Conservation (phyloP, 2,329 filamentous ascomycete genomes). For the Trichoderma gracile region DNA sequence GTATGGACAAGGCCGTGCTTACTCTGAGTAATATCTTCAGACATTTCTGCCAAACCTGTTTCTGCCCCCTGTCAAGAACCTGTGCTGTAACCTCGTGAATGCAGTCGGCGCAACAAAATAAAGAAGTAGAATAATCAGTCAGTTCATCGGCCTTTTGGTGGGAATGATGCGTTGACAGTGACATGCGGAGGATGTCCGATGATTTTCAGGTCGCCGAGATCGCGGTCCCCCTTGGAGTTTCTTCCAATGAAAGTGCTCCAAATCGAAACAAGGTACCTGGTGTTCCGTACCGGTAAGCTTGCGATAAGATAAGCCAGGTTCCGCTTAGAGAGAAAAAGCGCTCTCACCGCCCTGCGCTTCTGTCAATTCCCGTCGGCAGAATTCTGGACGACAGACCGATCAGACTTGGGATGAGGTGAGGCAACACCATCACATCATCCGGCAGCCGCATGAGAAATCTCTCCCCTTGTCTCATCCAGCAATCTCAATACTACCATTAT, state of each 20-base stretch:
- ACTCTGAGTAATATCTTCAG: slow-evolving; percentile 26
- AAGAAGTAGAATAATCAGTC: background rate
- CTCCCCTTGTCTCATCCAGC: background rate
- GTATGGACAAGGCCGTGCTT: background rate
- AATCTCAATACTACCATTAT: background rate
- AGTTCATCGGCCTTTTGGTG: background rate
- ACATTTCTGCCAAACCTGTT: slow-evolving; percentile 17
- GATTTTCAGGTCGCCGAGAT: slow-evolving; percentile 1
- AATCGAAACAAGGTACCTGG: too few species aligned
- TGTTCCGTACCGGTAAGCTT: background rate
- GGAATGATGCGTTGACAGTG: background rate
- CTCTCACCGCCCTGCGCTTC: slow-evolving; percentile 21
- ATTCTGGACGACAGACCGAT: slow-evolving; percentile 15
- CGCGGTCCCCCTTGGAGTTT: slow-evolving; percentile 14
- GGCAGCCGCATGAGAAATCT: background rate
- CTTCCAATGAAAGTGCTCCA: background rate
- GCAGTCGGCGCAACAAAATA: background rate
- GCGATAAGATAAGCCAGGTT: slow-evolving; percentile 20
- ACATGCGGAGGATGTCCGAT: too few species aligned
- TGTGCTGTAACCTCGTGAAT: background rate
- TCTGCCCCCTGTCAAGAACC: background rate
- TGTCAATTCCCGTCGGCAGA: slow-evolving; percentile 25
- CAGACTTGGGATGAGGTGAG: background rate
- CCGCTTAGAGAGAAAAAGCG: background rate
- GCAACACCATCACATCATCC: slow-evolving; percentile 1